These are phyloP conservation scores for Scenedesmus sp. DNA, from an alignment of 163 green algal genomes.

Conservation along the genomic window DNA sequence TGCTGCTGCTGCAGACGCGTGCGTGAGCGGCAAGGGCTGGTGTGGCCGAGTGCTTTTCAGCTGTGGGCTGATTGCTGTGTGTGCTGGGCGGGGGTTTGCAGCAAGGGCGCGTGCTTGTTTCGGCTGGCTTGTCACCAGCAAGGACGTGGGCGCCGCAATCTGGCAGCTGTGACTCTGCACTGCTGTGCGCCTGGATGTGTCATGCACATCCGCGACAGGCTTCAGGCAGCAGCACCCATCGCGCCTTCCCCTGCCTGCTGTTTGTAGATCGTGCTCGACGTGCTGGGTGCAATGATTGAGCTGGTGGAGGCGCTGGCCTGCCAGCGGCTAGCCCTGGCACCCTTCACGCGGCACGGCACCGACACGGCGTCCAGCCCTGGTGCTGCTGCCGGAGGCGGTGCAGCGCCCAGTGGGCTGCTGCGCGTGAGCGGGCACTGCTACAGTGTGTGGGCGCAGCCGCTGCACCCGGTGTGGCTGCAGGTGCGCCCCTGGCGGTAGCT, in stretches of 20 bases:
- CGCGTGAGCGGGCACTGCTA: constrained; percentile 27
- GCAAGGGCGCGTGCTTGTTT: too few species aligned
- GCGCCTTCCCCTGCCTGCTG: background rate
- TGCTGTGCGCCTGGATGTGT: background rate
- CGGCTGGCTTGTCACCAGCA: too few species aligned
- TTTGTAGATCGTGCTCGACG: constrained; percentile 24
- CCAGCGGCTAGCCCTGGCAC: constrained; percentile 37
- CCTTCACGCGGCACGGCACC: background rate
- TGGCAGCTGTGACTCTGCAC: too few species aligned
- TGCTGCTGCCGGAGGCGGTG: background rate
- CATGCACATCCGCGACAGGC: too few species aligned
- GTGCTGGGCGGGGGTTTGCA: too few species aligned
- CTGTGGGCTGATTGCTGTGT: too few species aligned
- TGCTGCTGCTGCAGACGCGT: background rate
- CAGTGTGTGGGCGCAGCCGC: constrained; percentile 31
- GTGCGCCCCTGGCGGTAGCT: background rate
- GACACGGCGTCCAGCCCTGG: background rate
- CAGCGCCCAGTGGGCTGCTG: constrained; percentile 22
- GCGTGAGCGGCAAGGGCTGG: too few species aligned
- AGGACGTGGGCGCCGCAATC: too few species aligned
- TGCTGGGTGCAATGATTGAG: constrained; percentile 43
- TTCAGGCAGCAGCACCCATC: background rate
- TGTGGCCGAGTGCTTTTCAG: too few species aligned
- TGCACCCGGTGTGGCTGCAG: constrained; percentile 38
- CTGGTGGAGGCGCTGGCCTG: constrained; percentile 34